Evolutionary conservation across 441 rosid genomes (phyloP).

Genomic region (Populus trichocarpa): DNA sequence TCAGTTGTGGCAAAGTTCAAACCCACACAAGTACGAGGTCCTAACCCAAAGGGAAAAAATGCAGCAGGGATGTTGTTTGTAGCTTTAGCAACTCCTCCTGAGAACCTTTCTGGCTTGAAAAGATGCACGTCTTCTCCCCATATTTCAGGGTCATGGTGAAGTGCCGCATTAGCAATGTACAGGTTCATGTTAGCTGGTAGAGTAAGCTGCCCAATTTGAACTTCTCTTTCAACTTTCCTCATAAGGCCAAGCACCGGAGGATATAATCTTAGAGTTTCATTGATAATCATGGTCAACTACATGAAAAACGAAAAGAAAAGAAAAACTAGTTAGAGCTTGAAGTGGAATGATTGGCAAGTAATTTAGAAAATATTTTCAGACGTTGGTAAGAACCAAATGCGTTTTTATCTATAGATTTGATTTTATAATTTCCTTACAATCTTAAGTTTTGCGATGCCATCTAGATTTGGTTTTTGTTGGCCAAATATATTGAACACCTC

Average conservation of each 20-base stretch:
- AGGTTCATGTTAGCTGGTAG: conserved; percentile 27
- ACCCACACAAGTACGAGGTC: conserved; percentile 41
- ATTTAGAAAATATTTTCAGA: not conserved
- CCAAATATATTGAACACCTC: conserved; percentile 33
- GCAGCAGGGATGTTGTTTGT: conserved; percentile 31
- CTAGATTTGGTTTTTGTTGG: conserved; percentile 21
- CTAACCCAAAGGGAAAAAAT: conserved; percentile 40
- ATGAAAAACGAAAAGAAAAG: not conserved
- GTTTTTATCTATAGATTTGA: not conserved
- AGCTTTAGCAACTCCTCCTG: conserved; percentile 46
- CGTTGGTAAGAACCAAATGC: not conserved
- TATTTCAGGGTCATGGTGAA: conserved; percentile 36
- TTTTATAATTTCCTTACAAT: conserved; percentile 15
- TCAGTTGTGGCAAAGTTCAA: conserved; percentile 36
- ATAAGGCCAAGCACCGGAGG: conserved; percentile 18
- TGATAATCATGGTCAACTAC: conserved; percentile 17
- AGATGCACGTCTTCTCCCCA: conserved; percentile 42
- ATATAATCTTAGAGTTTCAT: conserved; percentile 31
- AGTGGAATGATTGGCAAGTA: not conserved
- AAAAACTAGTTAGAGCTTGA: not conserved
- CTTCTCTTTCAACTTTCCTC: conserved; percentile 16
- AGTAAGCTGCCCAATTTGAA: conserved; percentile 26
- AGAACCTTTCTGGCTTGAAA: conserved; percentile 48
- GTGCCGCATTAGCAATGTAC: conserved; percentile 16
- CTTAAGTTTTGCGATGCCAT: conserved; percentile 29